Conservation (phyloP, 495 filamentous ascomycete species). For the Talaromyces adpressus region DNA sequence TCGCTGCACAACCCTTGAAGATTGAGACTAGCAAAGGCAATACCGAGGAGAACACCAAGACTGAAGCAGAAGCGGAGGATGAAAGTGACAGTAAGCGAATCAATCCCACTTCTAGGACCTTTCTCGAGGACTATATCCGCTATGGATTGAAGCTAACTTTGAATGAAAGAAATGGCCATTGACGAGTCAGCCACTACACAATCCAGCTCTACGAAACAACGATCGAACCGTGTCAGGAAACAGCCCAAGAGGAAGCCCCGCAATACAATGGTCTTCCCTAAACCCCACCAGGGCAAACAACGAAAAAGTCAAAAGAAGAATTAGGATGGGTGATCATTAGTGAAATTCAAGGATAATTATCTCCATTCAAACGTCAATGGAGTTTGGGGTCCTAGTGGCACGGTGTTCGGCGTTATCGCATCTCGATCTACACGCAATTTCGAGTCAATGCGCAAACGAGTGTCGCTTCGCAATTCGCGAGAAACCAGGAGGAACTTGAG, state of each 20-base stretch:
- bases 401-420: neutral
- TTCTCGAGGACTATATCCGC: too few relatives aligned
- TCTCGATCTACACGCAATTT: neutral
- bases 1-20: conserved; percentile 61
- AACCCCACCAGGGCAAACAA: conserved; percentile 2
- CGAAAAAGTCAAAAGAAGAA: conserved; percentile 5
- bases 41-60: neutral
- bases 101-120: neutral
- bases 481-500: neutral
- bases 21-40: neutral
- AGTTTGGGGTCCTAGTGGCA: neutral
- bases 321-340: neutral
- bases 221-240: conserved; percentile 5
- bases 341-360: neutral
- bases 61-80: neutral
- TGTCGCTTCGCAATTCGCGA: neutral
- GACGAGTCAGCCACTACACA: conserved; percentile 1
- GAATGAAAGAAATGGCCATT: conserved; percentile 3
- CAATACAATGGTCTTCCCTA: conserved; percentile 5
- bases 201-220: conserved; percentile 3
- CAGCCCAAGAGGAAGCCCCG: conserved; percentile 2
- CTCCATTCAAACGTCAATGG: neutral
- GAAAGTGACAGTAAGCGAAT: neutral
- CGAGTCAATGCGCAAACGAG: neutral
- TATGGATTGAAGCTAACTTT: neutral